phyloP scores from a whole-genome alignment of 306 rosid species.

The Acacia acuminata region DNA sequence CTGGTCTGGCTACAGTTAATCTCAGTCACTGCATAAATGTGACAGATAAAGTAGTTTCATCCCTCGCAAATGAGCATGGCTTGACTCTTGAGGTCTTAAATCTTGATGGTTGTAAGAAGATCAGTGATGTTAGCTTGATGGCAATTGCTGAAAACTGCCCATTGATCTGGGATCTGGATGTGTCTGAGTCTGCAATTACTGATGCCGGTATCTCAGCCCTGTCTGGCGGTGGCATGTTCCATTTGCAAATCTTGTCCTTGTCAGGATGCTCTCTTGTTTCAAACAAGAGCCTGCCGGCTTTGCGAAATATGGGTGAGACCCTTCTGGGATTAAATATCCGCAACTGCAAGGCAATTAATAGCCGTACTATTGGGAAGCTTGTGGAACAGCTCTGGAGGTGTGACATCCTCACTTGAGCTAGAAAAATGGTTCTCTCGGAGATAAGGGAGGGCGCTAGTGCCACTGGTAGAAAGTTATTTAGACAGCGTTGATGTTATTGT shows the following conservation, averaged over 20 bases:
- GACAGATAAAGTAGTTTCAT: conserved; percentile 58
- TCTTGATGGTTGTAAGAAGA: conserved; percentile 67
- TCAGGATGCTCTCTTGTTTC: conserved; percentile 67
- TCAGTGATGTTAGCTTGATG: conserved; percentile 63
- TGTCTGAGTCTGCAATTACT: conserved; percentile 68
- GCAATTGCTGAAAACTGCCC: conserved; percentile 69
- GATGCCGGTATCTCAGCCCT: conserved; percentile 71
- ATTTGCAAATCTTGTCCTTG: conserved; percentile 72
- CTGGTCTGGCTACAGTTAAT: conserved; percentile 70
- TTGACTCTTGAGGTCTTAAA: conserved; percentile 68
- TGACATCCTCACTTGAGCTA: conserved; percentile 69
- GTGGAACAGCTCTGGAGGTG: conserved; percentile 69
- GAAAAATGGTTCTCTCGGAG: not conserved
- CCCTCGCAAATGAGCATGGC: conserved; percentile 61
- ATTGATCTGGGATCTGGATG: conserved; percentile 67
- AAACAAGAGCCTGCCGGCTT: conserved; percentile 59
- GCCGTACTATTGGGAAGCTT: conserved; percentile 53
- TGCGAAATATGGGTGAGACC: conserved; percentile 57
- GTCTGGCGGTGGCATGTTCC: conserved; percentile 45
- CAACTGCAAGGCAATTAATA: conserved; percentile 70
- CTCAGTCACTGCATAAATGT: conserved; percentile 71
- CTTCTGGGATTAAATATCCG: conserved; percentile 80
- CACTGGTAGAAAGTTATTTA: conserved; percentile 30
- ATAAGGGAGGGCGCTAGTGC: conserved; percentile 9
- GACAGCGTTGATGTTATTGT: conserved; percentile 48